Evolutionary conservation across 2,329 filamentous ascomycete genomes (phyloP).

Genomic region (Ramularia endophylla): DNA sequence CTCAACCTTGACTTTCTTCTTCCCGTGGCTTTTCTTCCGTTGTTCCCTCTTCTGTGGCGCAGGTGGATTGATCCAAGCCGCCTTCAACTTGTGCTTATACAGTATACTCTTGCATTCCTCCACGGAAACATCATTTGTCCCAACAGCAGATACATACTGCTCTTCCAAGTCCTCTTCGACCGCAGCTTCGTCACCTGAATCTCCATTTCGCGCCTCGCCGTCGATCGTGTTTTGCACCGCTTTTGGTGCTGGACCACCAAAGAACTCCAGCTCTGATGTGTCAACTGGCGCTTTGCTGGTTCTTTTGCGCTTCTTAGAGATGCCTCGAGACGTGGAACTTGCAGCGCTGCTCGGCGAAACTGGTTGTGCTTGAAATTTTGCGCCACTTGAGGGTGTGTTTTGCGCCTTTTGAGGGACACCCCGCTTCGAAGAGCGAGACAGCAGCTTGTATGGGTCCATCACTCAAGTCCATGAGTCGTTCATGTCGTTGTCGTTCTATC

Average conservation of each 20-base stretch:
- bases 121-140: not conserved
- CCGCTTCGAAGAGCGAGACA: constrained; percentile 57
- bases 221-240: not conserved
- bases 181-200: not conserved
- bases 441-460: constrained; percentile 71
- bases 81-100: constrained; percentile 32
- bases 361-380: constrained; percentile 61
- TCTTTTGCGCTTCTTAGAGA: constrained; percentile 40
- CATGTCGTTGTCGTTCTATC: not conserved
- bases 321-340: constrained; percentile 2
- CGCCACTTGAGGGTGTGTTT: constrained; percentile 60
- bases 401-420: constrained; percentile 27
- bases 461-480: not conserved
- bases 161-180: not conserved
- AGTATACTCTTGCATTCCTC: constrained; percentile 26
- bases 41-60: constrained; percentile 37
- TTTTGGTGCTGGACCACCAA: constrained; percentile 23
- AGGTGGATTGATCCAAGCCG: constrained; percentile 26
- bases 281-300: constrained; percentile 23
- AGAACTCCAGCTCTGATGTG: constrained; percentile 40
- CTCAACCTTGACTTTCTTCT: constrained; percentile 13
- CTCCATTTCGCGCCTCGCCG: not conserved
- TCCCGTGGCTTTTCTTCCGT: constrained; percentile 43
- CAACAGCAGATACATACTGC: not conserved
- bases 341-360: constrained; percentile 38